Percentiles rank a stretch among this genome's conserved stretches.
These are phyloP conservation scores for Multifurca ochricompacta DNA, from an alignment of 768 basidiomycete species.

Conservation along the genomic window DNA sequence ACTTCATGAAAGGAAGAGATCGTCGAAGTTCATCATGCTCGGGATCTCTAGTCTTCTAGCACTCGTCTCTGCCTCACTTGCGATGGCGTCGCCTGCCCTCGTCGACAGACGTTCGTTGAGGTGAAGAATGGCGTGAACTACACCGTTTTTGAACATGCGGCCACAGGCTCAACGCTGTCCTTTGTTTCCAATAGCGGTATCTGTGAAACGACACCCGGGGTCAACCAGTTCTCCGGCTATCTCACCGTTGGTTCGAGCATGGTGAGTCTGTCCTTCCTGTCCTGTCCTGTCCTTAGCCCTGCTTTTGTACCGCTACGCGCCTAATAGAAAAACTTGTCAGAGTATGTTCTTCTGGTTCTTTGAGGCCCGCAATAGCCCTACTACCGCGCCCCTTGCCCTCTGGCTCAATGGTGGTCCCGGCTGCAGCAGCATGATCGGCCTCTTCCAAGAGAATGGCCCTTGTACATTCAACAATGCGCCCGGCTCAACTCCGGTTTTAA, in stretches of 20 bases:
- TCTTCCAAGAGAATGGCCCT: constrained; percentile 15
- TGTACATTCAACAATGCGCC: constrained; percentile 13
- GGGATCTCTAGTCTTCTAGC: neutral
- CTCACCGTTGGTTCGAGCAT: neutral
- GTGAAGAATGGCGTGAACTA: neutral
- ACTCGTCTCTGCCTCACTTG: neutral
- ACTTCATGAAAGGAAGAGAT: neutral
- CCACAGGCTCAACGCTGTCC: neutral
- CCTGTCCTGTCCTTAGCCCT: too few species aligned
- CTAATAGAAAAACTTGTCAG: too few species aligned
- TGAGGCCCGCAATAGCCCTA: neutral
- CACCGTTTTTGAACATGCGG: neutral
- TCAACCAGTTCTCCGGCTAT: neutral
- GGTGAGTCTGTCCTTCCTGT: neutral
- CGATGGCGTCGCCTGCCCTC: neutral
- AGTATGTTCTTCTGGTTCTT: constrained; percentile 7
- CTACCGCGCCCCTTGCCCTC: neutral
- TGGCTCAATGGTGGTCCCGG: constrained; percentile 10
- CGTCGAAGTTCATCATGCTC: neutral
- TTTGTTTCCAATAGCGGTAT: neutral
- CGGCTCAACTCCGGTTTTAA: neutral
- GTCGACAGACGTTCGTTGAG: constrained; percentile 2
- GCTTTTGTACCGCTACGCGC: neutral
- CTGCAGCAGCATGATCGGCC: constrained; percentile 2
- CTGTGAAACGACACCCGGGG: neutral